A percentile compares a stretch with the other conserved stretches of the same genome.
These are phyloP conservation scores for Pontederia crassipes DNA, from an alignment of 176 grass and related monocot species.

Conservation along the genomic window DNA sequence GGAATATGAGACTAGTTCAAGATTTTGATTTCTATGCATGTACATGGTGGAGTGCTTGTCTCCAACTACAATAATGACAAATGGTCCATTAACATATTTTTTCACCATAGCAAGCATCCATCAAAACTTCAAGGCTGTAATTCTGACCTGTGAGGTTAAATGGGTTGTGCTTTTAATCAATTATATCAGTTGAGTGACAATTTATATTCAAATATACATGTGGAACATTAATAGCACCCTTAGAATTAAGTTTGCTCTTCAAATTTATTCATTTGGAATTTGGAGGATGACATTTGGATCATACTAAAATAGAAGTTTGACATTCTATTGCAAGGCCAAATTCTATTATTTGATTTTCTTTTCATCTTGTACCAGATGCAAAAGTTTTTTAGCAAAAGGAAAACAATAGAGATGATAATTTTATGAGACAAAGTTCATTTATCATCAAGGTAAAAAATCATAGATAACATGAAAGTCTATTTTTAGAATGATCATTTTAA, in stretches of 20 bases:
- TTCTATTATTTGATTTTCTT: too few species aligned
- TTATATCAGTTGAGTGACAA: constrained; percentile 90
- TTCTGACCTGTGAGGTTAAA: constrained; percentile 76
- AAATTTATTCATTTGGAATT: constrained; percentile 33
- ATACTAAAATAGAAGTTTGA: too few species aligned
- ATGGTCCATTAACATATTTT: constrained; percentile 88
- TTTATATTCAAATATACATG: constrained; percentile 86
- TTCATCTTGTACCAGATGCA: too few species aligned
- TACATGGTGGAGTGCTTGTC: constrained; percentile 94
- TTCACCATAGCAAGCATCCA: constrained; percentile 94
- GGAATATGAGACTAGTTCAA: neutral
- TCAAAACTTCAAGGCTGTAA: constrained; percentile 84
- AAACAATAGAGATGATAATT: too few species aligned
- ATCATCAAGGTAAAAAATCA: too few species aligned
- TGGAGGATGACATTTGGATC: too few species aligned
- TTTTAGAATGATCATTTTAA: too few species aligned
- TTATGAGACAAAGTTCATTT: too few species aligned
- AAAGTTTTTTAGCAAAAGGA: too few species aligned
- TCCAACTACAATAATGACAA: constrained; percentile 95
- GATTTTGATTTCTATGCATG: constrained; percentile 30
- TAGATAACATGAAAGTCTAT: too few species aligned
- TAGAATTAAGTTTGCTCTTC: constrained; percentile 69
- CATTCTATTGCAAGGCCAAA: too few species aligned
- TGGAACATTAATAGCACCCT: constrained; percentile 71
- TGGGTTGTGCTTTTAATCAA: constrained; percentile 95